Evolutionary conservation across 2,329 filamentous ascomycete genomes (phyloP).

Genomic region (Colletotrichum liriopes): DNA sequence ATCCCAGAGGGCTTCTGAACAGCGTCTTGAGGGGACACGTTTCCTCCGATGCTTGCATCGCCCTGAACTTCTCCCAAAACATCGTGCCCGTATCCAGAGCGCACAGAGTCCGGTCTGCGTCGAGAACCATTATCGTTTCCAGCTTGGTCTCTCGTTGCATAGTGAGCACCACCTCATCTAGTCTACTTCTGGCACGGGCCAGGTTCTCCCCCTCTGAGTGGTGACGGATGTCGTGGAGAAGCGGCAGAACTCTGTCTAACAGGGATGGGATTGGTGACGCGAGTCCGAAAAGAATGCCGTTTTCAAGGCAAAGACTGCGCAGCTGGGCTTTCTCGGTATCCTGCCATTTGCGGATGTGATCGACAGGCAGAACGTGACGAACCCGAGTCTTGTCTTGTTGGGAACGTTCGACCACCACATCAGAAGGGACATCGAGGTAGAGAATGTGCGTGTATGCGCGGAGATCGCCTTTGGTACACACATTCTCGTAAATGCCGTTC

Average conservation of each 20-base stretch:
- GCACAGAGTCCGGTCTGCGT: constrained; percentile 71
- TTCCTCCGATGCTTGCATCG: neutral
- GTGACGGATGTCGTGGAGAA: constrained; percentile 56
- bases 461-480: constrained; percentile 63
- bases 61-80: constrained; percentile 61
- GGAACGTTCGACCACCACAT: constrained; percentile 56
- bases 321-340: constrained; percentile 60
- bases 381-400: constrained; percentile 53
- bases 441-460: constrained; percentile 70
- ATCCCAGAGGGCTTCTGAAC: constrained; percentile 63
- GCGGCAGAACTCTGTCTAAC: constrained; percentile 43
- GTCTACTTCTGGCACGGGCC: constrained; percentile 44
- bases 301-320: constrained; percentile 58
- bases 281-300: constrained; percentile 64
- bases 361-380: constrained; percentile 52
- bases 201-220: constrained; percentile 59
- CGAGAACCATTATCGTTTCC: constrained; percentile 68
- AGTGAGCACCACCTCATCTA: constrained; percentile 54
- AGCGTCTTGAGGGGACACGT: constrained; percentile 57
- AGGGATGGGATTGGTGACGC: constrained; percentile 38
- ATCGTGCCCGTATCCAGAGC: constrained; percentile 64
- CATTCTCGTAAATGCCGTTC: constrained; percentile 45
- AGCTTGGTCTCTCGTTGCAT: constrained; percentile 41
- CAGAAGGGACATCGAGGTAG: constrained; percentile 63
- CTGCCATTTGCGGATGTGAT: constrained; percentile 65